Percentiles rank a stretch among this genome's conserved stretches.
phyloP scores from a whole-genome alignment of 257 asterid genomes.

The Jacaranda copaia region DNA sequence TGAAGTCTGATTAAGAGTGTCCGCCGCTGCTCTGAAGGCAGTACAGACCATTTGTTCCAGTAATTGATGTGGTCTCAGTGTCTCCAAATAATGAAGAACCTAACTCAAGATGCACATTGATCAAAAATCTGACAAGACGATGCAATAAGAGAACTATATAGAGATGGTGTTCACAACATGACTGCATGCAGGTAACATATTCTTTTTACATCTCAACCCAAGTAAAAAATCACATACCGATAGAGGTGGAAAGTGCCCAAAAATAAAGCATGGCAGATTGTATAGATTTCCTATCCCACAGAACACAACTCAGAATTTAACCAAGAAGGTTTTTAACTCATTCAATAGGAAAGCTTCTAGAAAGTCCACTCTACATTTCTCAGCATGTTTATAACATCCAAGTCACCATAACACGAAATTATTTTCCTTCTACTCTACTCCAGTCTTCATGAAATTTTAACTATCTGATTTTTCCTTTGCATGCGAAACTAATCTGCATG shows the following conservation, averaged over 20 bases:
- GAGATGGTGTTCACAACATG: not conserved
- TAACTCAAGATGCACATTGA: conserved; percentile 27
- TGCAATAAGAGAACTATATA: not conserved
- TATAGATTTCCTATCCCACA: not conserved
- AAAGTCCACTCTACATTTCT: no score
- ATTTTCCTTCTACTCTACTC: no score
- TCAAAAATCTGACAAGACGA: not conserved
- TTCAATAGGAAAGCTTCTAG: no score
- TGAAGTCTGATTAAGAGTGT: conserved; percentile 59
- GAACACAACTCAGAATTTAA: no score
- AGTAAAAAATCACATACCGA: not conserved
- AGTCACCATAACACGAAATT: no score
- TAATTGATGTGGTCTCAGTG: conserved; percentile 58
- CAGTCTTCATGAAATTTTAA: no score
- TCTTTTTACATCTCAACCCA: not conserved
- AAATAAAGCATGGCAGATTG: not conserved
- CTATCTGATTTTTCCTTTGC: no score
- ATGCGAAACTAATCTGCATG: no score
- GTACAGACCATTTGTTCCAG: conserved; percentile 76
- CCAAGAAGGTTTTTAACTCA: no score
- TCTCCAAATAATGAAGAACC: conserved; percentile 82
- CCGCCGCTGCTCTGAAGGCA: conserved; percentile 72
- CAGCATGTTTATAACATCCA: no score
- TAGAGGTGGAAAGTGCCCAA: conserved; percentile 1
- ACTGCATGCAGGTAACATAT: not conserved